Evolutionary conservation across 148 eudicot species (phyloP).

Genomic region (Simmondsia chinensis): DNA sequence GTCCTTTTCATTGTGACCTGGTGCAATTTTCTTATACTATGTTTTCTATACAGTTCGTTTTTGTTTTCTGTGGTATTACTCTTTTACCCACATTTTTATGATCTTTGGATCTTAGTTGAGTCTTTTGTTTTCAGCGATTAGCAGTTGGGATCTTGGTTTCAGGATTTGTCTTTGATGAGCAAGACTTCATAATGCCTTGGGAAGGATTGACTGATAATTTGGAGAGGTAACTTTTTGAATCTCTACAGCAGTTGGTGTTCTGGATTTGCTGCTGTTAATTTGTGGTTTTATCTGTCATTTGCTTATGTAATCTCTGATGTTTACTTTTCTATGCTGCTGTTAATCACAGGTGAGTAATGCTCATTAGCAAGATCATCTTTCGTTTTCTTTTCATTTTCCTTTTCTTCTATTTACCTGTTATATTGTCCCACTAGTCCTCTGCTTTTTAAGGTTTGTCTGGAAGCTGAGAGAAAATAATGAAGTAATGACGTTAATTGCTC

Average conservation of each 20-base stretch:
- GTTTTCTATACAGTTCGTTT: not conserved
- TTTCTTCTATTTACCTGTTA: not conserved
- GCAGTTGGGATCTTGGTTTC: conserved; percentile 85
- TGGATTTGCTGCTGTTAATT: too few species aligned
- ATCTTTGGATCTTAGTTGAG: conserved; percentile 7
- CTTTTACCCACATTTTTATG: too few species aligned
- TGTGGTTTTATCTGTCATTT: too few species aligned
- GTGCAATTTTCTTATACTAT: not conserved
- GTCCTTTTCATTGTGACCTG: not conserved
- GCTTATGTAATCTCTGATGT: too few species aligned
- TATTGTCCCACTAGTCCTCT: too few species aligned
- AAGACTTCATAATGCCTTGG: conserved; percentile 90
- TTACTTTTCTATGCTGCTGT: too few species aligned
- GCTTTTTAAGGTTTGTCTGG: too few species aligned
- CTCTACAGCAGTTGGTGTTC: too few species aligned
- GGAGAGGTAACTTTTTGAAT: conserved; percentile 61
- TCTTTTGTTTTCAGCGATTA: conserved; percentile 56
- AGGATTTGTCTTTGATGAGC: conserved; percentile 82
- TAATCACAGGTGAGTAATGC: too few species aligned
- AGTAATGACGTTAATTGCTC: too few species aligned
- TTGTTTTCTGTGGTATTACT: not conserved
- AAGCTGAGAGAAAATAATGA: too few species aligned
- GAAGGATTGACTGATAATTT: conserved; percentile 66
- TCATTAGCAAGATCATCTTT: too few species aligned
- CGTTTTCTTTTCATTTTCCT: not conserved